These are phyloP conservation scores for Anacardium occidentale DNA, from an alignment of 345 rosid species.

Conservation along the genomic window DNA sequence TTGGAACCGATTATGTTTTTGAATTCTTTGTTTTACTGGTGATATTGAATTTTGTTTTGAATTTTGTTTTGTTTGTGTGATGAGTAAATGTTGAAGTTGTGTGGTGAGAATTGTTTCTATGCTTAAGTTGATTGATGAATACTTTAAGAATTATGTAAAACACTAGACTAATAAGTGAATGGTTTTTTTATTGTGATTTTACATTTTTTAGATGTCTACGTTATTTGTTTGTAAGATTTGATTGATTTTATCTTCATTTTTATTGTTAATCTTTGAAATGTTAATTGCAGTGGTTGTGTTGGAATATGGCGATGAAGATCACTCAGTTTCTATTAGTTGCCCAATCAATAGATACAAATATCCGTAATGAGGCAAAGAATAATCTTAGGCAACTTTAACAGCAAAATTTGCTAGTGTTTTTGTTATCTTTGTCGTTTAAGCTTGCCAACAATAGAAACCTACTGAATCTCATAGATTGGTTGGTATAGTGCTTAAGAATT, in stretches of 20 bases:
- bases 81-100: background rate
- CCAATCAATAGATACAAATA: slow-evolving; percentile 70
- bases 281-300: slow-evolving; percentile 27
- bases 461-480: slow-evolving; percentile 79
- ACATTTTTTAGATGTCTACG: background rate
- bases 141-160: background rate
- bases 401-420: slow-evolving; percentile 69
- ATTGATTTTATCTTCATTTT: background rate
- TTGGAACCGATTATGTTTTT: background rate
- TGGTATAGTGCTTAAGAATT: slow-evolving; percentile 89
- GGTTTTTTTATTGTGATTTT: background rate
- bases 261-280: background rate
- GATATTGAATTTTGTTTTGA: background rate
- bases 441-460: slow-evolving; percentile 76
- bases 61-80: background rate
- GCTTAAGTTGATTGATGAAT: background rate
- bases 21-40: background rate
- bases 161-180: background rate
- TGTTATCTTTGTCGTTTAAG: slow-evolving; percentile 74
- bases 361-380: slow-evolving; percentile 78
- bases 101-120: background rate
- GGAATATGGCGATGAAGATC: slow-evolving; percentile 80
- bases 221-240: background rate
- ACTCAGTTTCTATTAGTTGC: slow-evolving; percentile 82
- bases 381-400: slow-evolving; percentile 74